Conservation (phyloP, 1,139 yeast species). For the Nematodospora anomalae region DNA sequence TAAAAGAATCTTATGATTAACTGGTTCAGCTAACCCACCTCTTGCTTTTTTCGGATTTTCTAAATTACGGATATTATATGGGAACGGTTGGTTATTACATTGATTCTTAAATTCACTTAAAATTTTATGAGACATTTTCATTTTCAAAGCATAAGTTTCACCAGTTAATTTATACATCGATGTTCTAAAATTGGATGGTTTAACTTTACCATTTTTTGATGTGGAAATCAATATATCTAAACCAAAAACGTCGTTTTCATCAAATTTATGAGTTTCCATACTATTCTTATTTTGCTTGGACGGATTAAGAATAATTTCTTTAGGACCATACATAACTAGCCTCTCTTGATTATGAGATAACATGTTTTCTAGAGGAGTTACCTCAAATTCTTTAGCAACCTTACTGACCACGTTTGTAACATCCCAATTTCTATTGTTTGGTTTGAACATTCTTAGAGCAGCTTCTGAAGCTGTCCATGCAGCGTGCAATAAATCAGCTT, state of each 20-base stretch:
- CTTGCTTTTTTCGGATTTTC: constrained; percentile 72
- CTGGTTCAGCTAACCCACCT: constrained; percentile 75
- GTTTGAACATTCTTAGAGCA: constrained; percentile 67
- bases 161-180: constrained; percentile 76
- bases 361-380: constrained; percentile 74
- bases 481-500: constrained; percentile 69
- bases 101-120: constrained; percentile 65
- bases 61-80: constrained; percentile 65
- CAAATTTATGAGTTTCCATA: constrained; percentile 65
- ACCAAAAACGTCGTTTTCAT: constrained; percentile 78
- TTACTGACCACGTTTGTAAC: constrained; percentile 67
- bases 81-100: constrained; percentile 64
- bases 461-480: constrained; percentile 82
- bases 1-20: constrained; percentile 64
- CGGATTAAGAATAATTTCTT: constrained; percentile 78
- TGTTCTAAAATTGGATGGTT: constrained; percentile 60
- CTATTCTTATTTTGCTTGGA: constrained; percentile 63
- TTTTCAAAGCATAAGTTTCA: constrained; percentile 64
- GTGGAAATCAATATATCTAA: constrained; percentile 70
- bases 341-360: constrained; percentile 71
- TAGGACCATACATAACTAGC: constrained; percentile 71
- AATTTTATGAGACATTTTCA: constrained; percentile 69
- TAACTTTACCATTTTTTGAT: constrained; percentile 68
- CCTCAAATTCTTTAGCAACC: constrained; percentile 62
- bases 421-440: constrained; percentile 75